phyloP scores from a whole-genome alignment of 1,139 yeast species.

The Candida albicans region DNA sequence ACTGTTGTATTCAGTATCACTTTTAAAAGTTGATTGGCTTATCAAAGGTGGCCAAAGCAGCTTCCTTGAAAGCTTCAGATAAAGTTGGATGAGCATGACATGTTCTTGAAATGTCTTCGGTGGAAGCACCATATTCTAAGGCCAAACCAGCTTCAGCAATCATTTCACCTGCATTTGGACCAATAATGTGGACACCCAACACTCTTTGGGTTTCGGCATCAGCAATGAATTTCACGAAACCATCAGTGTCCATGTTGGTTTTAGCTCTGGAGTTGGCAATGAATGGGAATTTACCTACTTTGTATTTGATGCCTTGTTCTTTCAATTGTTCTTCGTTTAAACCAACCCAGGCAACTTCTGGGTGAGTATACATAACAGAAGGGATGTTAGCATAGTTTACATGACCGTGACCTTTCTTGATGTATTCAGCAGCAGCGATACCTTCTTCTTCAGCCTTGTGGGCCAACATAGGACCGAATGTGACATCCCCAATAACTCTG shows the following conservation, averaged over 20 bases:
- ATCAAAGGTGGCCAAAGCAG: constrained; percentile 88
- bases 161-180: constrained; percentile 99
- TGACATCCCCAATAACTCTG: constrained; percentile 97
- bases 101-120: constrained; percentile 96
- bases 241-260: constrained; percentile 96
- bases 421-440: constrained; percentile 95
- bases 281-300: constrained; percentile 97
- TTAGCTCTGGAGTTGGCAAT: constrained; percentile 99
- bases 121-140: constrained; percentile 96
- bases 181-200: constrained; percentile 95
- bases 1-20: neutral
- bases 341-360: constrained; percentile 99
- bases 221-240: constrained; percentile 92
- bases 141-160: constrained; percentile 98
- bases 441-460: constrained; percentile 99
- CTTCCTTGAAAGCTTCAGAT: constrained; percentile 98
- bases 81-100: constrained; percentile 99
- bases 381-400: constrained; percentile 98
- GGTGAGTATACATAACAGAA: constrained; percentile 97
- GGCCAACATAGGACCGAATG: constrained; percentile 99
- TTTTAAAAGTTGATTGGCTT: constrained; percentile 80
- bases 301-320: constrained; percentile 89
- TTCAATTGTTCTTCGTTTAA: constrained; percentile 93
- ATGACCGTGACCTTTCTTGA: constrained; percentile 93
- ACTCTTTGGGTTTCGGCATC: constrained; percentile 98